Base-by-base conservation (phyloP, 441 rosid species). In the Pelargonium citronellum region DNA sequence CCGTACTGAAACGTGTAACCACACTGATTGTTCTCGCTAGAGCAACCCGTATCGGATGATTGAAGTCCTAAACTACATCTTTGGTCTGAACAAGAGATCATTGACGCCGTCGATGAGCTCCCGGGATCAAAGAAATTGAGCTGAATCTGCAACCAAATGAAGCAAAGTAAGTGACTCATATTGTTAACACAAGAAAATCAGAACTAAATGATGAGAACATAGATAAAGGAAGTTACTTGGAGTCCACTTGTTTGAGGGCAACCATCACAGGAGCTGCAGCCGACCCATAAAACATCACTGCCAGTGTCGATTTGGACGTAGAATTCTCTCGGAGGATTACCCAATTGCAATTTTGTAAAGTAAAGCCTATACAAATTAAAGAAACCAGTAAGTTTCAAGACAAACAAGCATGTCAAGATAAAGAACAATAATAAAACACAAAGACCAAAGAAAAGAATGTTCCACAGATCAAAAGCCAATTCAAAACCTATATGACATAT, bases 251-350 rank as follows among this genome's bases (percentile, higher is more conserved):
- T 75, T 55, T 44, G 76, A 68, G 99, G 99, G 74, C 99, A 95
- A 66, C 97, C 98, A 76, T 77, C 81, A 75, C 98, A 95, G 74
- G 92, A 79, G 74, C 73, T 66, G 81, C 99, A 95, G 39, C 91
- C 86, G 61, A 92, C 88, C 99, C 98, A 95, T 62, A 95, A 76
- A 78, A 92, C 96, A 85, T 92, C 92, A 82, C 99, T 95, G 67
- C 99, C 98, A 1, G 99, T 90, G 71, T 95, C 99, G 75, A 95
- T 79, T 77, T 95, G 99, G 64, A 95, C 99, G 73, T 86, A 77
- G 77, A 85, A 95, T 55, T 90, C 97, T 74, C 74, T 83, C 58
- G 98, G 87, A 66, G 98, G 99, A 79, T 88, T 73, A 69, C 99
- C 99, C 79, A 95, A 57, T 77, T 87, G 87, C 71, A 95, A 53